Percentiles rank a stretch among this genome's conserved stretches.
phyloP scores from a whole-genome alignment of 1,284 basidiomycete genomes.

The Blastosporella zonata region DNA sequence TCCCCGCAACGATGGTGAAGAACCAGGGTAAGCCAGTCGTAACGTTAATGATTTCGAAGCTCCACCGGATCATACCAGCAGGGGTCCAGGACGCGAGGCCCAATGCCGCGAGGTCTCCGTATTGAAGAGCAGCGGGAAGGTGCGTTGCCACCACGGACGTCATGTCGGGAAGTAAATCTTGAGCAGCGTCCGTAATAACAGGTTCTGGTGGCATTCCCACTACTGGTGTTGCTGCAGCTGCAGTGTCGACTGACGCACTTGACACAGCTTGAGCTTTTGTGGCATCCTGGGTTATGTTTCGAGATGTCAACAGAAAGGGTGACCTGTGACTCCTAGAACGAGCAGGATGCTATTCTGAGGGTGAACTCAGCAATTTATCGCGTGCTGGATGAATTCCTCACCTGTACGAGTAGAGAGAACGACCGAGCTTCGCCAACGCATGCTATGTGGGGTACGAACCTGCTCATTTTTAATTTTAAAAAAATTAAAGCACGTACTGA shows the following conservation, averaged over 20 bases:
- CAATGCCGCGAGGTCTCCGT: conserved; percentile 77
- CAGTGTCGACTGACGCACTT: conserved; percentile 4
- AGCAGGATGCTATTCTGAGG: conserved; percentile 12
- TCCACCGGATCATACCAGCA: conserved; percentile 60
- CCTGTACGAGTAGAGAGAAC: conserved; percentile 22
- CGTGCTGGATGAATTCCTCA: conserved; percentile 2
- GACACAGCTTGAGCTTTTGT: conserved; percentile 13
- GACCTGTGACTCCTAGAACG: conserved; percentile 7
- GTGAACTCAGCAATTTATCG: conserved; percentile 13
- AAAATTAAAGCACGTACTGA: neutral
- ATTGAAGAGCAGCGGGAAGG: conserved; percentile 52
- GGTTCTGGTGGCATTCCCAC: conserved; percentile 2
- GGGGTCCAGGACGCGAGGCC: conserved; percentile 67
- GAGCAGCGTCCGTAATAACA: conserved; percentile 1
- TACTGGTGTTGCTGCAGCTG: conserved; percentile 1
- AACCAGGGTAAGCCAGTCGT: conserved; percentile 83
- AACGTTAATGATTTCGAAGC: conserved; percentile 74
- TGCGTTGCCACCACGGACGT: conserved; percentile 26
- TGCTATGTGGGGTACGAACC: conserved; percentile 16
- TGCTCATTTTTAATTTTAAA: conserved; percentile 1
- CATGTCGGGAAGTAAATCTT: conserved; percentile 22
- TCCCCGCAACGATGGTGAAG: conserved; percentile 75
- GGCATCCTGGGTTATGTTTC: conserved; percentile 19
- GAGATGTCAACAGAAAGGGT: conserved; percentile 10
- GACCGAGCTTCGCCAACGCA: conserved; percentile 15